Base-by-base conservation (phyloP, 2,329 filamentous ascomycete genomes). In the Torrubiella hemipterigena region DNA sequence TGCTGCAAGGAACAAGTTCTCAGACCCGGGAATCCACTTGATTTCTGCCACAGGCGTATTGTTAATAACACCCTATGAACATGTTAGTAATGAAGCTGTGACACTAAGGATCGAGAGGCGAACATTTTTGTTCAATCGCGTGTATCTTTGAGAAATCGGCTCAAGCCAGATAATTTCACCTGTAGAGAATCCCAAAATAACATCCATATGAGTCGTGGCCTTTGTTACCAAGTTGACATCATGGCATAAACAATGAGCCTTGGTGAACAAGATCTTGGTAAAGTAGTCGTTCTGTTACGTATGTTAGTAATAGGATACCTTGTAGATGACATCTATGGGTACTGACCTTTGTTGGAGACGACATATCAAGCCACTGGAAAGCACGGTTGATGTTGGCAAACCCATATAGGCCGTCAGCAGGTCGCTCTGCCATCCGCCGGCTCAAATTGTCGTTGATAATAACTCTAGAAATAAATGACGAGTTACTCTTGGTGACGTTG, bases 81-180 rank as follows among this genome's bases (percentile, higher is more conserved):
- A 24, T 21, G 38, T 35, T 32, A 26, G 24, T 31, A n/a, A n/a
- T n/a, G n/a, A n/a, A n/a, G n/a, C n/a, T n/a, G n/a, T n/a, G n/a
- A n/a, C n/a, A n/a, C n/a, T n/a, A n/a, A n/a, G n/a, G n/a, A n/a
- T n/a, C n/a, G n/a, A n/a, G n/a, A n/a, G 25, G 40, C 69, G 44
- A 56, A 81, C 79, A 52, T 96, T 96, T 60, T 98, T 98, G 52
- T 98, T 98, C 47, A 98, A 68, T 14, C 91, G 77, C 4, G 85
- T 83, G 55, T 98, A 98, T 51, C 93, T 86, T 47, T 96, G 89
- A 23, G 86, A 89, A 47, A 95, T 83, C 9, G 91, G 87, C 56
- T 98, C 91, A 65, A 91, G 96, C 91, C 91, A 98, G 39, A 98
- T 89, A 29, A 98, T 86, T 54, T 98, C 91, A 23, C 87, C 86